Base-by-base conservation (phyloP, 2,329 filamentous ascomycete genomes). In the Endoconidiophora laricicola region DNA sequence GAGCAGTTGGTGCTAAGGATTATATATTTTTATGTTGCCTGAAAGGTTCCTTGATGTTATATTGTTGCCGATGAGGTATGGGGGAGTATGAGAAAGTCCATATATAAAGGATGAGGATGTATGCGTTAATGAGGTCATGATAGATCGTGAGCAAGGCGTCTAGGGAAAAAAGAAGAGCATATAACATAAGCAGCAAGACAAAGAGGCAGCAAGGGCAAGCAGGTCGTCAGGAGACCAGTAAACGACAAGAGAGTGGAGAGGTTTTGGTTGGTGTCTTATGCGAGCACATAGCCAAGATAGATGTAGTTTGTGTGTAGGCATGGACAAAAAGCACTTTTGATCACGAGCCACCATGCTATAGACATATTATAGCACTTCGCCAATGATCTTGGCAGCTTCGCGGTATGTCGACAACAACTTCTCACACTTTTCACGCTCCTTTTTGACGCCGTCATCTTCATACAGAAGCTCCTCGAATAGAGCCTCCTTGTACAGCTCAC, bases 341-440 rank as follows among this genome's bases (percentile, higher is more conserved):
- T 43, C 38, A 22, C 20, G 22, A 38, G 24, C 44, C 24, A 39
- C 45, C 33, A 46, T 37, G 23, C 29, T 22, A 16, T 20, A 16
- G 6, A 16, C n/a, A 18, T 44, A 26, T 65, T 81, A 88, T 68
- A 94, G 69, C 54, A 98, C 91, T 68, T 98, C 91, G 54, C 91
- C 87, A 55, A 98, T 90, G 63, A 98, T 98, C 74, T 93, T 95
- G 55, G 90, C 87, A 18, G 91, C 91, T 69, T 98, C 91, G 61
- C 87, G 87, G 69, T 98, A 98, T 18, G 91, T 98, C 63, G 83
- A 80, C 55, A 96, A 76, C 57, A 98, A 72, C 65, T 87, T 91
- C 72, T 98, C 91, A 67, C 91, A 98, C 74, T 98, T 98, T 70
- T 96, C 90, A 55, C 90, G 79, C 69, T 96, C 90, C 61, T 87